phyloP scores from a whole-genome alignment of 139 green algal genomes.

The Tetraselmis chui region DNA sequence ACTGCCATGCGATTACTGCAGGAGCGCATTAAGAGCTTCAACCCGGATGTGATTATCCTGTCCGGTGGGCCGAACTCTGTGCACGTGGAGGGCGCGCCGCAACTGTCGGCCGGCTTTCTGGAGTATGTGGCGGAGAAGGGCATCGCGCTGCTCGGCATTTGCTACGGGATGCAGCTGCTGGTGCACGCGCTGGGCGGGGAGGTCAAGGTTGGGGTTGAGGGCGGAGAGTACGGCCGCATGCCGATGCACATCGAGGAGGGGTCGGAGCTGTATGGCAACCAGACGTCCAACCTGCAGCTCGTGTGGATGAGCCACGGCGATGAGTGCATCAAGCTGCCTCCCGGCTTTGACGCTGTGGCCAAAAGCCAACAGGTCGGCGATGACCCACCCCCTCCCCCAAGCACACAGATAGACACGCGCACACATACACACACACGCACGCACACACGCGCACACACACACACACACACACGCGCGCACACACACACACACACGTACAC shows the following conservation, averaged over 20 bases:
- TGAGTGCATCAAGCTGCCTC: constrained; percentile 76
- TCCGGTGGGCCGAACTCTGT: constrained; percentile 95
- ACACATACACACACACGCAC: no score
- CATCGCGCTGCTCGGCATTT: constrained; percentile 93
- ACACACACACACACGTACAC: no score
- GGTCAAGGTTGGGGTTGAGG: constrained; percentile 56
- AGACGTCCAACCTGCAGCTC: constrained; percentile 37
- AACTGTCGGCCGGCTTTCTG: constrained; percentile 80
- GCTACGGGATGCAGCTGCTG: constrained; percentile 95
- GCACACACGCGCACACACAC: no score
- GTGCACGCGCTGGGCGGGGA: constrained; percentile 68
- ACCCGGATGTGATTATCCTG: constrained; percentile 84
- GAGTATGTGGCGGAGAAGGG: constrained; percentile 49
- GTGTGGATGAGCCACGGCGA: constrained; percentile 99
- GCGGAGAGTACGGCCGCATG: constrained; percentile 96
- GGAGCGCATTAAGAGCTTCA: constrained; percentile 69
- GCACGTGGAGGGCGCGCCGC: constrained; percentile 78
- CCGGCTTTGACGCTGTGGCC: constrained; percentile 76
- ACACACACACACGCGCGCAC: no score
- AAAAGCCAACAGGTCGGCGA: constrained; percentile 66
- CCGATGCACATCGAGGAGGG: constrained; percentile 58
- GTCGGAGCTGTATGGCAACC: constrained; percentile 61
- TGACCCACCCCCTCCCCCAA: no score
- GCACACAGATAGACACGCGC: no score
- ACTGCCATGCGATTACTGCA: constrained; percentile 23